Percentiles rank a stretch among this genome's conserved stretches.
These are phyloP conservation scores for Perkinsus chesapeaki DNA, from an alignment of 169 alveolate genomes.

Conservation along the genomic window DNA sequence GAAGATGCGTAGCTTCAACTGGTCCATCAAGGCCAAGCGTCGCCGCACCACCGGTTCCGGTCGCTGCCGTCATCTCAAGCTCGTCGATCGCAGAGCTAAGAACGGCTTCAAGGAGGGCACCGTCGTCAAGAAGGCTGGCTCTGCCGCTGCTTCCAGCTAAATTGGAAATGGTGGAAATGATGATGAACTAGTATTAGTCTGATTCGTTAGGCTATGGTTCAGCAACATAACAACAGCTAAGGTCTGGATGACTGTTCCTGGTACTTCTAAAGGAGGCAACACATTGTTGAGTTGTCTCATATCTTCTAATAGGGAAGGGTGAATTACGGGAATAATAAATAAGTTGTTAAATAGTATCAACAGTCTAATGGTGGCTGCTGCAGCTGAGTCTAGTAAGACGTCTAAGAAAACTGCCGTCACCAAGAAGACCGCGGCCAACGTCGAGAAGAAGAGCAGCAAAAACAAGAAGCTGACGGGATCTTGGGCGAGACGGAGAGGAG, in stretches of 20 bases:
- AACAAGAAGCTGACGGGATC: background rate
- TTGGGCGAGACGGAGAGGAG: constrained; percentile 33
- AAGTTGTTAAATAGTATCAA: background rate
- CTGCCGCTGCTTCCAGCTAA: background rate
- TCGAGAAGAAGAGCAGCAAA: background rate
- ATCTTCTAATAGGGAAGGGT: background rate
- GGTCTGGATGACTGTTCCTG: background rate
- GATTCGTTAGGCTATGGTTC: background rate
- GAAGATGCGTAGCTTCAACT: constrained; percentile 60
- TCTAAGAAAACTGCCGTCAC: background rate
- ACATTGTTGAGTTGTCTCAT: background rate
- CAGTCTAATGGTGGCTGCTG: background rate
- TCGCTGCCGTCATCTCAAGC: constrained; percentile 62
- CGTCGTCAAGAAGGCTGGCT: background rate
- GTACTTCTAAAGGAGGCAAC: background rate
- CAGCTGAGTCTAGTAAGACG: background rate
- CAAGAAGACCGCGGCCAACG: background rate
- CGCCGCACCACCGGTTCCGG: constrained; percentile 73
- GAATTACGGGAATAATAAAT: background rate
- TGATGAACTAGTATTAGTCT: background rate
- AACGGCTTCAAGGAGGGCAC: constrained; percentile 67
- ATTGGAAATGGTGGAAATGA: background rate
- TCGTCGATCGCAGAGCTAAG: constrained; percentile 63
- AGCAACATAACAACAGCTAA: background rate
- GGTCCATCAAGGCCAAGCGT: constrained; percentile 56